phyloP scores from a whole-genome alignment of 148 eudicot species.

The Fagopyrum homotropicum region DNA sequence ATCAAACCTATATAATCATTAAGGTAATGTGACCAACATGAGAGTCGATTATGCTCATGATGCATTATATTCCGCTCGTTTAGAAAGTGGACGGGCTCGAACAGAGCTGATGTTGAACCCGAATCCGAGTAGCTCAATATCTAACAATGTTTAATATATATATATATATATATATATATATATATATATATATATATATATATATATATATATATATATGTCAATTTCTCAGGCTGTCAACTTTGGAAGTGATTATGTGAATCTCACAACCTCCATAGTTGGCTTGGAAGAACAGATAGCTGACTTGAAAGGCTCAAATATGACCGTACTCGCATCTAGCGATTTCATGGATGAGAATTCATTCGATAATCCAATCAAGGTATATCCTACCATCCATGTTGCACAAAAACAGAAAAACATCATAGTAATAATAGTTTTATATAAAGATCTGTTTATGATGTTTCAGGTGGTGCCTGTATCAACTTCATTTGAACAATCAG shows the following conservation, averaged over 20 bases:
- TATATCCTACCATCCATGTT: conserved; percentile 16
- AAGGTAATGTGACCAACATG: conserved; percentile 36
- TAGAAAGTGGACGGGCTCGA: too few relatives aligned
- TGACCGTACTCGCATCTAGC: conserved; percentile 53
- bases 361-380: conserved; percentile 71
- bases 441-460: background rate
- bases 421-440: too few relatives aligned
- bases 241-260: conserved; percentile 47
- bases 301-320: conserved; percentile 35
- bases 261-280: conserved; percentile 37
- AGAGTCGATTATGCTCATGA: background rate
- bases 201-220: too few relatives aligned
- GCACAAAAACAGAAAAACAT: too few relatives aligned
- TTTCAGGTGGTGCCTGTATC: conserved; percentile 39
- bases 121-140: too few relatives aligned
- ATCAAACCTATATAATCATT: conserved; percentile 48
- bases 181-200: too few relatives aligned
- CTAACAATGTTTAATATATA: too few relatives aligned
- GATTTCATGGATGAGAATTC: conserved; percentile 85
- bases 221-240: conserved; percentile 57
- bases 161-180: too few relatives aligned
- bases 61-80: too few relatives aligned
- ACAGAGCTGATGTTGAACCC: too few relatives aligned
- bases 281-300: conserved; percentile 30
- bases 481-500: conserved; percentile 25